A percentile compares a stretch with the other conserved stretches of the same genome.
These are phyloP conservation scores for Sugiyamaella xylanicola DNA, from an alignment of 1,139 yeast genomes.

Conservation along the genomic window DNA sequence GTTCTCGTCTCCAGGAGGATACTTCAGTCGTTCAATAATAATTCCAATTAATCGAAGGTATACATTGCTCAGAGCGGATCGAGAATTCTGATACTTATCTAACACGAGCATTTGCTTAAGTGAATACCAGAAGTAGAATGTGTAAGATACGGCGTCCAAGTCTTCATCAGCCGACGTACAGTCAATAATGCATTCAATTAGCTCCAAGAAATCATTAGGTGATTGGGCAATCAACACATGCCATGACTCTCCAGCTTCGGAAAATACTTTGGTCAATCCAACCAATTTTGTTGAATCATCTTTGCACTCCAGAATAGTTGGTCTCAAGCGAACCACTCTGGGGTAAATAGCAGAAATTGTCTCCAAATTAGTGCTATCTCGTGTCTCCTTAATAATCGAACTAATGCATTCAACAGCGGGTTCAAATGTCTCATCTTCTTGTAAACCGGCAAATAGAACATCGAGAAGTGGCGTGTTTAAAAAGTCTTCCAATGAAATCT, in stretches of 20 bases:
- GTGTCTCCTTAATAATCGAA: constrained; percentile 76
- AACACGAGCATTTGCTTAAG: constrained; percentile 70
- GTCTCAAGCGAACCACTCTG: constrained; percentile 63
- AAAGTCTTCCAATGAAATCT: constrained; percentile 70
- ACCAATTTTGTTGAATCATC: constrained; percentile 75
- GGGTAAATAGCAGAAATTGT: constrained; percentile 68
- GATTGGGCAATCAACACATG: constrained; percentile 77
- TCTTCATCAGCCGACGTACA: constrained; percentile 70
- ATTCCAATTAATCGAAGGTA: constrained; percentile 67
- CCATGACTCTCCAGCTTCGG: constrained; percentile 97
- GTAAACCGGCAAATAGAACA: constrained; percentile 70
- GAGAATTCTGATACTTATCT: constrained; percentile 62
- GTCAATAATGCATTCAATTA: constrained; percentile 73
- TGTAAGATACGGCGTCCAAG: constrained; percentile 83
- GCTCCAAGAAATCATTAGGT: constrained; percentile 68
- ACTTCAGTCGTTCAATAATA: constrained; percentile 70
- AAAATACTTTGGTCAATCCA: constrained; percentile 73
- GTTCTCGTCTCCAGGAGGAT: constrained; percentile 56
- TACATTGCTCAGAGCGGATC: constrained; percentile 57
- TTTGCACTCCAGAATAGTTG: constrained; percentile 49
- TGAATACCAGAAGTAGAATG: constrained; percentile 90
- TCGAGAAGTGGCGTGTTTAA: constrained; percentile 64
- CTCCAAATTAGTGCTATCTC: constrained; percentile 61
- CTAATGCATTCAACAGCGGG: constrained; percentile 85
- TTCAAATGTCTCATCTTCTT: constrained; percentile 59